Percentiles rank a stretch among this genome's conserved stretches.
Conservation (phyloP, 306 rosid species). For the Elaeagnus macrophylla region DNA sequence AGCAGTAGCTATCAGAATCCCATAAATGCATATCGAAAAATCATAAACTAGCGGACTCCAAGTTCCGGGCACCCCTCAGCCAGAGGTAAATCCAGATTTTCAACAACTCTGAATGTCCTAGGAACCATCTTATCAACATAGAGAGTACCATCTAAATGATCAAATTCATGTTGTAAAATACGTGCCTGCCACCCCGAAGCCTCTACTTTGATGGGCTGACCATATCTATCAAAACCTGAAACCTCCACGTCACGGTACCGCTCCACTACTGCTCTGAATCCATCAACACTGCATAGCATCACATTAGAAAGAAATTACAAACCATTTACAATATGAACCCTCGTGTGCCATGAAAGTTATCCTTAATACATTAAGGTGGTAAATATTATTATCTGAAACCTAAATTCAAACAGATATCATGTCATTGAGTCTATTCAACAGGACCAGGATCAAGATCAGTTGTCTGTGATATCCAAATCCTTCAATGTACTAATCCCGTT, state of each 20-base stretch:
- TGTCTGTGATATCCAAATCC: too few species aligned
- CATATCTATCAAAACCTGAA: constrained; percentile 67
- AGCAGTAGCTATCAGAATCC: background rate
- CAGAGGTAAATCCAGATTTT: constrained; percentile 67
- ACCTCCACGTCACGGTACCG: constrained; percentile 78
- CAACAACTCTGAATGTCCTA: constrained; percentile 65
- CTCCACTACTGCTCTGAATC: constrained; percentile 79
- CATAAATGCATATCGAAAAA: background rate
- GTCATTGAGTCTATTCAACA: too few species aligned
- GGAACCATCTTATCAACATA: constrained; percentile 86
- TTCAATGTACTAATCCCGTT: too few species aligned
- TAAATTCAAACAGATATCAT: too few species aligned
- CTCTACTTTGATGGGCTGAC: constrained; percentile 46
- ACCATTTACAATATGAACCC: background rate
- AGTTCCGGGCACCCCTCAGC: constrained; percentile 76
- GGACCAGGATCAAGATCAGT: too few species aligned
- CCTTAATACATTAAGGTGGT: background rate
- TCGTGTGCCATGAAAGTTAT: background rate
- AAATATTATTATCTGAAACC: too few species aligned
- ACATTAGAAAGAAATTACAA: background rate
- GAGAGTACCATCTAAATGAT: constrained; percentile 80
- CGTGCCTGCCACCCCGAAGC: constrained; percentile 96
- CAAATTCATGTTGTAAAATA: constrained; percentile 84
- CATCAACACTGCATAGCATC: constrained; percentile 58
- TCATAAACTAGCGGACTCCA: constrained; percentile 36